Evolutionary conservation across 2,329 filamentous ascomycete species (phyloP).

Genomic region (Aaosphaeria pasadenensis): DNA sequence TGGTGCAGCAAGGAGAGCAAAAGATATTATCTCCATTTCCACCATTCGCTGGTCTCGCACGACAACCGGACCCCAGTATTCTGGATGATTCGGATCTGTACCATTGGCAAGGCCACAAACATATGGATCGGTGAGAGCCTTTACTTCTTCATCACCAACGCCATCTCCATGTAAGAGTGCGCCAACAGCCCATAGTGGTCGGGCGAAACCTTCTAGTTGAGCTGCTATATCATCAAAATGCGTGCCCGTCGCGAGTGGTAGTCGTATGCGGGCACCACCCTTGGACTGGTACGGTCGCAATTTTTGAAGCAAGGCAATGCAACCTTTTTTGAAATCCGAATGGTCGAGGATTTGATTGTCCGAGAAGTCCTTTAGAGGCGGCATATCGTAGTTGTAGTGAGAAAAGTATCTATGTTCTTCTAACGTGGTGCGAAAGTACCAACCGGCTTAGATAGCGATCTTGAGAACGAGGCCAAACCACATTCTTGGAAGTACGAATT

Average conservation of each 20-base stretch:
- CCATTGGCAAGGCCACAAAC: slow-evolving; percentile 31
- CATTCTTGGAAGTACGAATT: too few relatives aligned
- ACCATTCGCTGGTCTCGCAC: slow-evolving; percentile 54
- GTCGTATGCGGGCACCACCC: slow-evolving; percentile 27
- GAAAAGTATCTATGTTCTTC: too few relatives aligned
- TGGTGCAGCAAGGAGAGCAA: slow-evolving; percentile 47
- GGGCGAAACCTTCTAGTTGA: slow-evolving; percentile 33
- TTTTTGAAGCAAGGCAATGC: slow-evolving; percentile 19
- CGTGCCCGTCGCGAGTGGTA: slow-evolving; percentile 29
- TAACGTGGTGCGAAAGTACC: too few relatives aligned
- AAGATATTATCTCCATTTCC: slow-evolving; percentile 52
- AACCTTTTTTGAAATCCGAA: slow-evolving; percentile 21
- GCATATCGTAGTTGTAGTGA: slow-evolving; percentile 12
- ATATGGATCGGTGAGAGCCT: slow-evolving; percentile 23
- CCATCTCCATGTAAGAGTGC: slow-evolving; percentile 20
- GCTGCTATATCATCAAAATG: slow-evolving; percentile 36
- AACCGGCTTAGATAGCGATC: too few relatives aligned
- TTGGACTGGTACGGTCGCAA: slow-evolving; percentile 28
- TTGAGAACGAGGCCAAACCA: too few relatives aligned
- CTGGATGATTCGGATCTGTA: slow-evolving; percentile 29
- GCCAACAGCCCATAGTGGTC: slow-evolving; percentile 31
- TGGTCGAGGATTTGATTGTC: slow-evolving; percentile 22
- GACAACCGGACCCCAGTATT: slow-evolving; percentile 50
- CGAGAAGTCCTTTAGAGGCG: slow-evolving; percentile 25
- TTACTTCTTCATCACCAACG: slow-evolving; percentile 10